Conservation (phyloP, 805 yeast species). For the Clavispora santaluciae region DNA sequence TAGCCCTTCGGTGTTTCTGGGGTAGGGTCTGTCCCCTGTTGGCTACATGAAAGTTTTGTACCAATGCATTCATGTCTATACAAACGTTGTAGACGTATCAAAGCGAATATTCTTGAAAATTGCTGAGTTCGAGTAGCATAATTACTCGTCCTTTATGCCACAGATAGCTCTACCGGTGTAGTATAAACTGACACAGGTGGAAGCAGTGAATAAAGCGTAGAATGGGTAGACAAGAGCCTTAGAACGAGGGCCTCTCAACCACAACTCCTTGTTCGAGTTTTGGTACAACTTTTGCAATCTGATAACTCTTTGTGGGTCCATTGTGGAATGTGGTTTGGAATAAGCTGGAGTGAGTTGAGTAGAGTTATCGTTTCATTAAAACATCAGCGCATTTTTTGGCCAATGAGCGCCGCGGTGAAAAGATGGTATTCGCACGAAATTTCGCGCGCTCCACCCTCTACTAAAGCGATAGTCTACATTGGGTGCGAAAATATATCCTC, state of each 20-base stretch:
- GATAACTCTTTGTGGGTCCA: conserved; percentile 46
- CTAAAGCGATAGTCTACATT: too few species aligned
- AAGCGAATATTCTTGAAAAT: conserved; percentile 1
- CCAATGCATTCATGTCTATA: conserved; percentile 3
- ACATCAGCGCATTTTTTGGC: conserved; percentile 13
- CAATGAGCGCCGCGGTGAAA: conserved; percentile 8
- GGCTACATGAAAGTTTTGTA: neutral
- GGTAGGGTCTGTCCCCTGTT: neutral
- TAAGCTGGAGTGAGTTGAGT: neutral
- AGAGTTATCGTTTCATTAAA: neutral
- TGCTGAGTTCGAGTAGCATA: neutral
- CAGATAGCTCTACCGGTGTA: conserved; percentile 67
- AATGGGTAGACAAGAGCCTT: conserved; percentile 72
- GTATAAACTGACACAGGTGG: conserved; percentile 61
- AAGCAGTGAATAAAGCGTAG: conserved; percentile 65
- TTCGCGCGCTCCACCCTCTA: neutral
- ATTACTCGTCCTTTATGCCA: conserved; percentile 53
- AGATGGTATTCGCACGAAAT: conserved; percentile 1
- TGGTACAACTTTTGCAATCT: conserved; percentile 43
- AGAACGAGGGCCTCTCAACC: conserved; percentile 47
- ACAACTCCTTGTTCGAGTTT: conserved; percentile 37
- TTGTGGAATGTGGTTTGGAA: conserved; percentile 11
- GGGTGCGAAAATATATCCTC: too few species aligned
- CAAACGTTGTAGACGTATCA: neutral
- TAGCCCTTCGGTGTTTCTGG: too few species aligned